Evolutionary conservation across 2,329 filamentous ascomycete species (phyloP), one percentile per base, ranked within the genome.

Genomic region (Erysiphe neolycopersici): DNA sequence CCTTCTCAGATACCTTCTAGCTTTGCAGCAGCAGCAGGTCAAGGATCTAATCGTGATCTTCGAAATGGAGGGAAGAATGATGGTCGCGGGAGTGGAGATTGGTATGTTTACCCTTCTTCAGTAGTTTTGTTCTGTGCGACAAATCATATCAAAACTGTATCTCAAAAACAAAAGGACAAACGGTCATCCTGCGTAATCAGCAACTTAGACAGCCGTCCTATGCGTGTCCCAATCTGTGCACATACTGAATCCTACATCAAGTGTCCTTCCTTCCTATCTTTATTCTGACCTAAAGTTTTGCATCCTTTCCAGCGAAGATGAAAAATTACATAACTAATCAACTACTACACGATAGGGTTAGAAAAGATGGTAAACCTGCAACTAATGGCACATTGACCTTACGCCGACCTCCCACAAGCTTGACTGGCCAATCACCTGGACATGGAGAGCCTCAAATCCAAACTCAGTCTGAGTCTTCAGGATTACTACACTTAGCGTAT

Each of bases 21-120:
- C 67, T 85, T 85, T 63, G 79, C 79, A 59, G 83, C 79, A 58
- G 79, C 79, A 55, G 79, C 79, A 59, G 79, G 79, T 60, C 78
- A 81, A 60, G 75, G 68, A 54, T 63, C 66, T 58, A 73, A 59
- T 62, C 71, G 67, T 59, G 71, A 70, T 60, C 59, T 64, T 53
- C 68, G 67, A 62, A 71, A 66, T 58, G 62, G 60, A 59, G 62
- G 60, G 59, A 72, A 68, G 62, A 64, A 59, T 54, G 71, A 71
- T 52, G 64, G 64, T 48, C 66, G 71, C 59, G 63, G 63, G 51
- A 70, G 70, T 59, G 75, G 72, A 63, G 79, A 83, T 61, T 83
- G 78, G 79, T 83, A 68, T 61, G 76, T 68, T 49, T 36, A 40
- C 45, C 47, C 45, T 33, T 33, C n/a, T 33, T 33, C 12, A 33